Conservation (phyloP, 116 monocot genomes). For the Phalaenopsis hybrid region DNA sequence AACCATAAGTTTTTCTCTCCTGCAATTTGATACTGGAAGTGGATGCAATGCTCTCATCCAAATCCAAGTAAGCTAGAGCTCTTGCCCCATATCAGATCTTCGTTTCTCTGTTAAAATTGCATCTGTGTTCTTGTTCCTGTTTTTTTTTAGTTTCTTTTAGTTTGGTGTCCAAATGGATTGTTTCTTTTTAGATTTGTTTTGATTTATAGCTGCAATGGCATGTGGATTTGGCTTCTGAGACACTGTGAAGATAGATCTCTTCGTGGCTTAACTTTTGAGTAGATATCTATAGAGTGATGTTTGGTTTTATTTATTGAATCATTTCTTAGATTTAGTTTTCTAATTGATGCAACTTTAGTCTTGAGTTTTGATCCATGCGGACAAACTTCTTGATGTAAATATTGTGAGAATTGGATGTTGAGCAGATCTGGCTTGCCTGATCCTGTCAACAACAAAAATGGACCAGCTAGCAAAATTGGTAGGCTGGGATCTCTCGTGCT, state of each 20-base stretch:
- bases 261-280: too few species aligned
- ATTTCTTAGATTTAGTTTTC: background rate
- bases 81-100: background rate
- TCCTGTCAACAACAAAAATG: slow-evolving; percentile 30
- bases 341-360: background rate
- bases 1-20: background rate
- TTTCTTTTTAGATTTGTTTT: background rate
- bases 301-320: background rate
- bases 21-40: background rate
- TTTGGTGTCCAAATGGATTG: background rate
- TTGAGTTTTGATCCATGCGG: background rate
- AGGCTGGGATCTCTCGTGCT: slow-evolving; percentile 41
- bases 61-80: background rate
- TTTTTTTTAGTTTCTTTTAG: background rate
- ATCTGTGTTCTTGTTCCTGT: background rate
- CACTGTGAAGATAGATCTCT: too few species aligned
- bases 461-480: slow-evolving; percentile 36
- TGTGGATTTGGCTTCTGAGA: background rate
- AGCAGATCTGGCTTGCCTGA: slow-evolving; percentile 55
- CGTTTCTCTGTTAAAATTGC: background rate
- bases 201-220: background rate
- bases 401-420: background rate
- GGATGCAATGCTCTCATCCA: background rate
- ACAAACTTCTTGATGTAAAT: background rate
- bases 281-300: background rate